Percentiles rank a stretch among this genome's conserved stretches.
Evolutionary conservation across 345 rosid species (phyloP).

Genomic region (Brassica carinata): DNA sequence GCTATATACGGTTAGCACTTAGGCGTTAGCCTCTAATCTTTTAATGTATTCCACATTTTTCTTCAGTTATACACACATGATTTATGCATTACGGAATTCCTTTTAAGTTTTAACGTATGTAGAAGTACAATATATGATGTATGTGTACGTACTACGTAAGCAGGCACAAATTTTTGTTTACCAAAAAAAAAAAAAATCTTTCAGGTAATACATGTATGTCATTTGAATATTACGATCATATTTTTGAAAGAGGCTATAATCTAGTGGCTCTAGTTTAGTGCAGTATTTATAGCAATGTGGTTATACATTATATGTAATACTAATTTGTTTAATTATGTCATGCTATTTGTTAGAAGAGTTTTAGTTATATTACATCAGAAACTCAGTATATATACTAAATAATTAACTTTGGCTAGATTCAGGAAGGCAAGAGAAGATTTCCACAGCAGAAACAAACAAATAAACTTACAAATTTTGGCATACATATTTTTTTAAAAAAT

Average conservation of each 20-base stretch:
- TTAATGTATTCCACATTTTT: background rate
- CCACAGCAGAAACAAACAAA: constrained; percentile 5
- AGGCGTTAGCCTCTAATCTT: background rate
- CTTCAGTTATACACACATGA: background rate
- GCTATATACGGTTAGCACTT: background rate
- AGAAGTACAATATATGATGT: background rate
- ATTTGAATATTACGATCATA: background rate
- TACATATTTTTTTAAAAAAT: background rate
- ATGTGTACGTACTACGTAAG: constrained; percentile 14
- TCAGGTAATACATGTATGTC: background rate
- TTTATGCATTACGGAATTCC: background rate
- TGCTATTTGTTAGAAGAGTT: background rate
- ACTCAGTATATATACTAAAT: background rate
- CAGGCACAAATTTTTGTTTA: background rate
- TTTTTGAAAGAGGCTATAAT: background rate
- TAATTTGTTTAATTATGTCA: background rate
- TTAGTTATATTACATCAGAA: background rate
- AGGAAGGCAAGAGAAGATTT: constrained; percentile 14
- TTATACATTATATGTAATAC: background rate
- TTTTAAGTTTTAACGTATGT: background rate
- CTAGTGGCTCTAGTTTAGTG: background rate
- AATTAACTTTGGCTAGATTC: background rate
- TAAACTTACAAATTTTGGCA: constrained; percentile 8
- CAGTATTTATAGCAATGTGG: background rate
- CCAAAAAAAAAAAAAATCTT: background rate